Evolutionary conservation across 768 basidiomycete species (phyloP).

Genomic region (Suillus lakei): DNA sequence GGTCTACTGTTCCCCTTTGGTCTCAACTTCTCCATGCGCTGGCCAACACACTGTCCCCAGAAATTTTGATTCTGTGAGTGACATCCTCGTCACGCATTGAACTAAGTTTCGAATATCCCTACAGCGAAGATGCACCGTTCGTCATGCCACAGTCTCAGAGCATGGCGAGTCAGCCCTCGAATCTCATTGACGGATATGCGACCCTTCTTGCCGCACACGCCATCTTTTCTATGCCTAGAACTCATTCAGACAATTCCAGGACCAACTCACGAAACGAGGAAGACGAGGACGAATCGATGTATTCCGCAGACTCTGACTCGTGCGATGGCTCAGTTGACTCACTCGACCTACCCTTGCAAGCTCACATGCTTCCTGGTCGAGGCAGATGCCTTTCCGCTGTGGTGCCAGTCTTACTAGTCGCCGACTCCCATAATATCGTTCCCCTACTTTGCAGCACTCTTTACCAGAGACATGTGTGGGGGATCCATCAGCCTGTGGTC

Average conservation of each 20-base stretch:
- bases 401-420: conserved; percentile 9
- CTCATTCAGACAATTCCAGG: background rate
- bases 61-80: background rate
- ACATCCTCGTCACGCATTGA: background rate
- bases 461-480: conserved; percentile 12
- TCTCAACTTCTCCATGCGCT: conserved; percentile 3
- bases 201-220: background rate
- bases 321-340: background rate
- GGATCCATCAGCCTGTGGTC: conserved; percentile 8
- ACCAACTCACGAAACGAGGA: background rate
- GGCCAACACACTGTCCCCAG: background rate
- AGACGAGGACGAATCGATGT: background rate
- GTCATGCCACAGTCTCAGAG: background rate
- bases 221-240: background rate
- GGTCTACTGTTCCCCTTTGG: background rate
- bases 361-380: background rate
- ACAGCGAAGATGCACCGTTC: background rate
- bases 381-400: background rate
- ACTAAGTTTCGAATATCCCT: background rate
- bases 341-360: background rate
- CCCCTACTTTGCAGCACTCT: conserved; percentile 5
- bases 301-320: background rate
- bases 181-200: background rate
- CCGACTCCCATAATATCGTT: conserved; percentile 6
- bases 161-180: background rate